Evolutionary conservation across 2,329 filamentous ascomycete species (phyloP).

Genomic region (Nannizziopsis barbatae): DNA sequence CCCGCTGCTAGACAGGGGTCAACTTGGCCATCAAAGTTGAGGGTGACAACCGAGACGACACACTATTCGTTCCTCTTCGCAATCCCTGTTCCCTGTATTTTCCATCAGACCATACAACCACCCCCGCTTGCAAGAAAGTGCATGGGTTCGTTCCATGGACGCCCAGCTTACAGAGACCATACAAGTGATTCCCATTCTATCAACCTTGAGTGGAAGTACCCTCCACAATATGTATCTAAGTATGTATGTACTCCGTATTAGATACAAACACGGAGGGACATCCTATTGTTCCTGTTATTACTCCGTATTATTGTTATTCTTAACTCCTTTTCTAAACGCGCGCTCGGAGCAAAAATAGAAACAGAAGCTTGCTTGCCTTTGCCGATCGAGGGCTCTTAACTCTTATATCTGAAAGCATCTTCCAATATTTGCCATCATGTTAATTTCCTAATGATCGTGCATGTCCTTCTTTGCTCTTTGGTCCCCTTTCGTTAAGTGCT

Average conservation of each 20-base stretch:
- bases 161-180: neutral
- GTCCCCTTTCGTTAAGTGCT: conserved; percentile 13
- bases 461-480: conserved; percentile 2
- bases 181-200: too few relatives aligned
- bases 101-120: neutral
- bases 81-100: neutral
- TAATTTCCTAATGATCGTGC: conserved; percentile 6
- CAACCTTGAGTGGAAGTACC: too few relatives aligned
- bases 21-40: neutral
- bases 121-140: neutral
- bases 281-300: neutral
- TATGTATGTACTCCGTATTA: too few relatives aligned
- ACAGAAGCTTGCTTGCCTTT: conserved; percentile 8
- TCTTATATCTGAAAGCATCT: conserved; percentile 2
- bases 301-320: conserved; percentile 5
- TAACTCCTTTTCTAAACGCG: conserved; percentile 2
- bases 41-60: conserved; percentile 7
- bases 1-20: conserved; percentile 8
- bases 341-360: conserved; percentile 19
- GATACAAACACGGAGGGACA: too few relatives aligned
- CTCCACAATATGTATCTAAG: too few relatives aligned
- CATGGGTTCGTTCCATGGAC: conserved; percentile 4
- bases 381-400: conserved; percentile 11
- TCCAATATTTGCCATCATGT: conserved; percentile 15
- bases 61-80: conserved; percentile 8